A percentile compares a stretch with the other conserved stretches of the same genome.
Evolutionary conservation across 208 protist genomes (phyloP).

Genomic region (Herpetomonas muscarum): DNA sequence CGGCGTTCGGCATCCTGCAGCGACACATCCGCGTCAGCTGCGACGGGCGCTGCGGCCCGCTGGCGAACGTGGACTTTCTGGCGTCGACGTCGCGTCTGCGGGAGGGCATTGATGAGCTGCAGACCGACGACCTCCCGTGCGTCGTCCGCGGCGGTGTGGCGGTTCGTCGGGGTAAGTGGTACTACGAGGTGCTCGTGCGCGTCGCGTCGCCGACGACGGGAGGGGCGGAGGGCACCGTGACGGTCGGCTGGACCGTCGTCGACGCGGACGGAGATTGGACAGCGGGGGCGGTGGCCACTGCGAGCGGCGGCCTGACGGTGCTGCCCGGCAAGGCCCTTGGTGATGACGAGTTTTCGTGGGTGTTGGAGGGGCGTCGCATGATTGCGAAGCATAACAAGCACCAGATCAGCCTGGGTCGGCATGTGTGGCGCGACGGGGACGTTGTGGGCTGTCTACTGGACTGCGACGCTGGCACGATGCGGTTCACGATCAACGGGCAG

Average conservation of each 20-base stretch:
- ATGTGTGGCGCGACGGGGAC: conserved; percentile 75
- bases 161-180: conserved; percentile 76
- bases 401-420: conserved; percentile 48
- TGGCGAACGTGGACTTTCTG: conserved; percentile 11
- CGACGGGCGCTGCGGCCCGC: conserved; percentile 48
- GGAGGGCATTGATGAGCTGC: conserved; percentile 10
- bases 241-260: conserved; percentile 5
- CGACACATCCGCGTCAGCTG: not conserved
- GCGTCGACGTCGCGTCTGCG: conserved; percentile 23
- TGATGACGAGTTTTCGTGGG: conserved; percentile 78
- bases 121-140: conserved; percentile 48
- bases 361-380: conserved; percentile 73
- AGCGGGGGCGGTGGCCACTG: not conserved
- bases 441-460: conserved; percentile 86
- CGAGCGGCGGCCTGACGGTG: conserved; percentile 7
- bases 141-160: conserved; percentile 65
- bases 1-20: not conserved
- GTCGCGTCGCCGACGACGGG: conserved; percentile 44
- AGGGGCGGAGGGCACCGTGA: conserved; percentile 9
- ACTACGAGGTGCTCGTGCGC: conserved; percentile 78
- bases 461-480: conserved; percentile 67
- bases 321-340: conserved; percentile 37
- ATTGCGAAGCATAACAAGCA: conserved; percentile 61
- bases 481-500: conserved; percentile 78
- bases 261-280: conserved; percentile 5